phyloP scores from a whole-genome alignment of 495 filamentous ascomycete species.

The Patellaria atrata region DNA sequence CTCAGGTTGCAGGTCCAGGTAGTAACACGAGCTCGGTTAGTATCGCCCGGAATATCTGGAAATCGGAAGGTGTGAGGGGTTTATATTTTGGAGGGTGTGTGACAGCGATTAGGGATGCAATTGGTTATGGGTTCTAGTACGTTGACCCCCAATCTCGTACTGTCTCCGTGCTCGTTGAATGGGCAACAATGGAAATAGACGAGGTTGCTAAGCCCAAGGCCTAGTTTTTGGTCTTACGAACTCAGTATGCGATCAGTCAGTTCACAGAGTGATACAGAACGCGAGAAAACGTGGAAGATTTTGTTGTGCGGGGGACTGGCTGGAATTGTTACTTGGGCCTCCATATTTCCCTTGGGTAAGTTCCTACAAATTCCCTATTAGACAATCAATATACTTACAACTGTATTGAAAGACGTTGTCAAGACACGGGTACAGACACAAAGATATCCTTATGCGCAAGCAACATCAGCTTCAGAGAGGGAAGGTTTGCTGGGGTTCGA shows the following conservation, averaged over 20 bases:
- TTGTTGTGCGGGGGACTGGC: conserved; percentile 74
- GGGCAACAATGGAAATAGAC: too few species aligned
- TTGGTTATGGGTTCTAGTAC: conserved; percentile 87
- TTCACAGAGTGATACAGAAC: conserved; percentile 26
- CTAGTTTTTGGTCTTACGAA: conserved; percentile 76
- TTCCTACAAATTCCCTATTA: neutral
- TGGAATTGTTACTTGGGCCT: conserved; percentile 71
- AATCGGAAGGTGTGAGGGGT: conserved; percentile 47
- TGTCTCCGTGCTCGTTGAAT: conserved; percentile 1
- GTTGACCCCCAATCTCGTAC: conserved; percentile 17
- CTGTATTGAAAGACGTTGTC: conserved; percentile 45
- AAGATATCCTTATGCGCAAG: conserved; percentile 2
- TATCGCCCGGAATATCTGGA: conserved; percentile 47
- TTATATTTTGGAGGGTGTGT: conserved; percentile 65
- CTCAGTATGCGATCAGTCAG: conserved; percentile 42
- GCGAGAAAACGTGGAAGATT: conserved; percentile 43
- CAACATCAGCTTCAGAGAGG: neutral
- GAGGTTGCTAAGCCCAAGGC: neutral
- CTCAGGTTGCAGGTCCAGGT: conserved; percentile 39
- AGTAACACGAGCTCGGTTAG: conserved; percentile 35
- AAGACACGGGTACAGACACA: conserved; percentile 79
- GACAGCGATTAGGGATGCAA: conserved; percentile 64
- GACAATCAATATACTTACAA: neutral
- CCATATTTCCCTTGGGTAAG: conserved; percentile 57
- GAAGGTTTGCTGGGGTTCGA: conserved; percentile 7